Conservation (phyloP, 148 eudicot species). For the Nepenthes mirabilis region DNA sequence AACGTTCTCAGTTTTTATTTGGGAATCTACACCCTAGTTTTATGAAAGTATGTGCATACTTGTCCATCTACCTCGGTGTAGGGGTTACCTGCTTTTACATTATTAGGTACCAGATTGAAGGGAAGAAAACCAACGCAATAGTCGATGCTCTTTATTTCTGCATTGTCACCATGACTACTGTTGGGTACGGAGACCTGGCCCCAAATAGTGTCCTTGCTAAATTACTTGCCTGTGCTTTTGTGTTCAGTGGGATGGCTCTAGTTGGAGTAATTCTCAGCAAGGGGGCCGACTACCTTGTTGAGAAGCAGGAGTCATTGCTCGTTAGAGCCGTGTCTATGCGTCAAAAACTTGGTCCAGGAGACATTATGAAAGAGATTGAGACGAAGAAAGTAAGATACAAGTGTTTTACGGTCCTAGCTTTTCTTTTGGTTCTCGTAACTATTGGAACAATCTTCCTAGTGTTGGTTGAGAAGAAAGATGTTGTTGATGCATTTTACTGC, state of each 20-base stretch:
- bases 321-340: constrained; percentile 40
- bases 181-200: constrained; percentile 88
- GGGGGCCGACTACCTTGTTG: constrained; percentile 76
- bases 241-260: constrained; percentile 74
- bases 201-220: constrained; percentile 42
- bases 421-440: constrained; percentile 39
- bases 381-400: constrained; percentile 44
- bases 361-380: constrained; percentile 47
- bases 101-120: constrained; percentile 42
- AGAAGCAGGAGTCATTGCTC: constrained; percentile 67
- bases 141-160: constrained; percentile 83
- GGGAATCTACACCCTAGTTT: constrained; percentile 49
- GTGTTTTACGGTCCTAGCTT: constrained; percentile 19
- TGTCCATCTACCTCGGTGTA: constrained; percentile 34
- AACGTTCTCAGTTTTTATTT: constrained; percentile 18
- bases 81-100: constrained; percentile 55
- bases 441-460: constrained; percentile 49
- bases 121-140: constrained; percentile 45
- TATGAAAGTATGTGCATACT: constrained; percentile 23
- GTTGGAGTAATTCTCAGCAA: constrained; percentile 44
- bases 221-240: constrained; percentile 81
- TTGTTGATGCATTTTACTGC: constrained; percentile 79
- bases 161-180: constrained; percentile 88
- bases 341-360: constrained; percentile 22
- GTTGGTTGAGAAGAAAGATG: constrained; percentile 43